Conservation (phyloP, 2,329 filamentous ascomycete species). For the Diaporthe citriasiana region DNA sequence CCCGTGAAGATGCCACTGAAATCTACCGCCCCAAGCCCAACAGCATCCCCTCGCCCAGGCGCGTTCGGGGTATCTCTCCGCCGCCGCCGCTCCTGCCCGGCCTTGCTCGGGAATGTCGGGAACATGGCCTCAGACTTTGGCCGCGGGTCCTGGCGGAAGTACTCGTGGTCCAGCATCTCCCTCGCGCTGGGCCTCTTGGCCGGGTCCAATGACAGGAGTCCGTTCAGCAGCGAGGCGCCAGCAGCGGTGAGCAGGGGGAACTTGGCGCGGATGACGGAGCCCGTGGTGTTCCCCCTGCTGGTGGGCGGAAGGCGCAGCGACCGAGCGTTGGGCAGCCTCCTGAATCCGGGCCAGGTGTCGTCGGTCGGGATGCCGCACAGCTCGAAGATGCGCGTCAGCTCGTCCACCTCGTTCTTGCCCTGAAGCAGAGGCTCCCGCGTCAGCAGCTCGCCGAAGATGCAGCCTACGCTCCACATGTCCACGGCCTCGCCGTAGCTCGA, state of each 20-base stretch:
- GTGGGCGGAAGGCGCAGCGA: constrained; percentile 77
- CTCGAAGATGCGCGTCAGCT: constrained; percentile 88
- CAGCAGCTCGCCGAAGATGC: constrained; percentile 93
- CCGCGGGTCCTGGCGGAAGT: constrained; percentile 90
- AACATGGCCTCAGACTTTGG: constrained; percentile 94
- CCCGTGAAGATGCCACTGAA: constrained; percentile 80
- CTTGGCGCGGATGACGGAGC: constrained; percentile 76
- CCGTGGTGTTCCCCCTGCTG: constrained; percentile 50
- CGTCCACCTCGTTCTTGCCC: constrained; percentile 92
- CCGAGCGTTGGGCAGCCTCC: constrained; percentile 87
- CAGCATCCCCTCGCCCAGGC: constrained; percentile 80
- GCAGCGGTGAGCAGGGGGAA: constrained; percentile 87
- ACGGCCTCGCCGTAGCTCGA: constrained; percentile 81
- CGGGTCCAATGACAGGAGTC: constrained; percentile 83
- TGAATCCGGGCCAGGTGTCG: constrained; percentile 87
- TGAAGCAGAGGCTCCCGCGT: constrained; percentile 86
- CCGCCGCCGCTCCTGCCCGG: constrained; percentile 87
- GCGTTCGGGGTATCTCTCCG: constrained; percentile 84
- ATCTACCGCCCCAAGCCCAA: constrained; percentile 70
- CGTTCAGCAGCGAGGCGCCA: constrained; percentile 77
- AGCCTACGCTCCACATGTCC: constrained; percentile 97
- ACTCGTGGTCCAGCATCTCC: constrained; percentile 83
- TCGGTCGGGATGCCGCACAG: constrained; percentile 90
- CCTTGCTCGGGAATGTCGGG: constrained; percentile 96
- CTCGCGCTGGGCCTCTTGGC: constrained; percentile 76